Percentiles rank a stretch among this genome's conserved stretches.
phyloP scores from a whole-genome alignment of 805 yeast species.

The Ogataea haglerorum region DNA sequence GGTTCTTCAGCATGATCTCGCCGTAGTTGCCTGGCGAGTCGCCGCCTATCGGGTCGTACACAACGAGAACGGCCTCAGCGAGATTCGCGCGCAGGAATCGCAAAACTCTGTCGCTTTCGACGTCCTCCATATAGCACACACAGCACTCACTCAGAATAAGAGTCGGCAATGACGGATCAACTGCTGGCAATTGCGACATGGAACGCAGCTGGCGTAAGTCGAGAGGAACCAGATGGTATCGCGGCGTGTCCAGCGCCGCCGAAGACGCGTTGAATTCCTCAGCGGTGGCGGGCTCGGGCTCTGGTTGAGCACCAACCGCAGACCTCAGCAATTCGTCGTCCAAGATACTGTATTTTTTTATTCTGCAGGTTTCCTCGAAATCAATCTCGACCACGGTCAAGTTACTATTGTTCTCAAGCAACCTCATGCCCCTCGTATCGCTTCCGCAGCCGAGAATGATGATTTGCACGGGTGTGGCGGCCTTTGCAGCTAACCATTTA shows the following conservation, averaged over 20 bases:
- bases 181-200: conserved; percentile 2
- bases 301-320: conserved; percentile 24
- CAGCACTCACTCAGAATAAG: conserved; percentile 72
- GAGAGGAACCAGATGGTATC: conserved; percentile 51
- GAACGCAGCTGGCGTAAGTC: conserved; percentile 46
- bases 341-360: conserved; percentile 50
- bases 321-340: conserved; percentile 28
- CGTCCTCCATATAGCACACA: conserved; percentile 61
- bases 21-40: conserved; percentile 54
- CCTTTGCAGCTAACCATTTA: conserved; percentile 36
- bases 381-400: conserved; percentile 60
- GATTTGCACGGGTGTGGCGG: conserved; percentile 41
- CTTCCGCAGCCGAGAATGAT: conserved; percentile 80
- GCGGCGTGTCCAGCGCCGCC: conserved; percentile 34
- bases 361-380: conserved; percentile 49
- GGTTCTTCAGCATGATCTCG: conserved; percentile 59
- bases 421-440: conserved; percentile 62
- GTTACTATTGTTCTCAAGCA: conserved; percentile 35
- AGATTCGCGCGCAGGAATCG: conserved; percentile 37
- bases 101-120: conserved; percentile 44
- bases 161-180: conserved; percentile 45
- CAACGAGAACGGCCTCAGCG: conserved; percentile 32
- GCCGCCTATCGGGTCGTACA: conserved; percentile 71
- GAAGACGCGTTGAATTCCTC: conserved; percentile 26
- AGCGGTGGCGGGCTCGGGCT: conserved; percentile 8